Percentiles rank a stretch among this genome's conserved stretches.
phyloP scores from a whole-genome alignment of 148 eudicot genomes.

The Chenopodium berlandieri region DNA sequence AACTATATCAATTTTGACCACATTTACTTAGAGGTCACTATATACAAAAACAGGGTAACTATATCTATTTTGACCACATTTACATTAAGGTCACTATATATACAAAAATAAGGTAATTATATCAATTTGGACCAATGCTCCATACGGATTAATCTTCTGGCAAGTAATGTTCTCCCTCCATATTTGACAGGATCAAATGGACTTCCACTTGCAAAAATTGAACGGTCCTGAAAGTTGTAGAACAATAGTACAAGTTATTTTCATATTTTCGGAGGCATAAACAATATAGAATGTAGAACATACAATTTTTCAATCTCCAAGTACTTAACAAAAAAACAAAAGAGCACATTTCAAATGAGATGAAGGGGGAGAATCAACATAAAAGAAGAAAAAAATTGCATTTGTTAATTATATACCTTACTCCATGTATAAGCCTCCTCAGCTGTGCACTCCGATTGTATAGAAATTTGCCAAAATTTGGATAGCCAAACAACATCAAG shows the following conservation, averaged over 20 bases:
- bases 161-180: slow-evolving; percentile 40
- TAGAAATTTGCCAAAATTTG: too few species aligned
- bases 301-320: background rate
- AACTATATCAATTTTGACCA: too few species aligned
- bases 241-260: background rate
- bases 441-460: slow-evolving; percentile 93
- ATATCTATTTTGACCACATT: too few species aligned
- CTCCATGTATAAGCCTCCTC: slow-evolving; percentile 98
- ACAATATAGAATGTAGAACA: background rate
- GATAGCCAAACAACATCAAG: too few species aligned
- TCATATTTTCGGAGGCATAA: background rate
- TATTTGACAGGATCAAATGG: slow-evolving; percentile 83
- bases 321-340: too few species aligned
- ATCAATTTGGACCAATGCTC: too few species aligned
- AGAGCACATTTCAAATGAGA: too few species aligned
- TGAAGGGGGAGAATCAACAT: background rate
- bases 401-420: slow-evolving; percentile 42
- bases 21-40: too few species aligned
- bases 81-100: too few species aligned
- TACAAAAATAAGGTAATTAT: too few species aligned
- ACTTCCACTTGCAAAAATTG: slow-evolving; percentile 93
- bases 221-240: slow-evolving; percentile 62
- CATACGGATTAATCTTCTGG: too few species aligned
- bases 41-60: too few species aligned
- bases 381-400: background rate